phyloP scores from a whole-genome alignment of 108 stramenopile genomes.

The Cyclotella cryptica region DNA sequence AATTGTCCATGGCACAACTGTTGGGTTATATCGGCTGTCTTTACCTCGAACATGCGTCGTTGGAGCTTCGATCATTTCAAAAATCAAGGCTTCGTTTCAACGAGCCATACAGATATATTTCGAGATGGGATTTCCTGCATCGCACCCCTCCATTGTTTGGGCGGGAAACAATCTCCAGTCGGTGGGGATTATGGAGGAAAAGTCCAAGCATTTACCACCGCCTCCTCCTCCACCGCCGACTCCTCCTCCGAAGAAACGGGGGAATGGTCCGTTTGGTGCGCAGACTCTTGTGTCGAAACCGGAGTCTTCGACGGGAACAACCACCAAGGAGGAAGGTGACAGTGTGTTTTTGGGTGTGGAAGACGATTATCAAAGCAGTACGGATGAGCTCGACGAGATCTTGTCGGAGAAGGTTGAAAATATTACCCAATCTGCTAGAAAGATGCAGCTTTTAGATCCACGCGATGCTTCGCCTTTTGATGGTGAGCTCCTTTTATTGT shows the following conservation, averaged over 20 bases:
- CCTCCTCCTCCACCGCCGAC: slow-evolving; percentile 18
- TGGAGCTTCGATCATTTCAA: slow-evolving; percentile 13
- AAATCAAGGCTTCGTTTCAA: slow-evolving; percentile 24
- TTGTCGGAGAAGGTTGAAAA: slow-evolving; percentile 10
- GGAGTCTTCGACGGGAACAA: background rate
- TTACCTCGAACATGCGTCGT: slow-evolving; percentile 22
- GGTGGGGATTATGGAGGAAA: slow-evolving; percentile 6
- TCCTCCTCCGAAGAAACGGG: slow-evolving; percentile 11
- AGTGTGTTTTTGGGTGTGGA: slow-evolving; percentile 38
- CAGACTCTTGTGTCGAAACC: background rate
- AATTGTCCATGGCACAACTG: slow-evolving; percentile 37
- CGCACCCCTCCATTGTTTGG: slow-evolving; percentile 38
- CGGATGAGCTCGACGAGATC: slow-evolving; percentile 40
- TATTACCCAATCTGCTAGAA: background rate
- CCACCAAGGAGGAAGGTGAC: slow-evolving; percentile 19
- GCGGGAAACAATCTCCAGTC: slow-evolving; percentile 26
- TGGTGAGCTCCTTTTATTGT: slow-evolving; percentile 11
- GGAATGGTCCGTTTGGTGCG: background rate
- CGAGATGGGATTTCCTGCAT: slow-evolving; percentile 28
- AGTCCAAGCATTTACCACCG: slow-evolving; percentile 8
- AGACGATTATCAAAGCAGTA: slow-evolving; percentile 24
- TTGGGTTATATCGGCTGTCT: slow-evolving; percentile 36
- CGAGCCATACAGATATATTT: slow-evolving; percentile 32
- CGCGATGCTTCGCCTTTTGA: slow-evolving; percentile 3
- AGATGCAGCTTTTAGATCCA: background rate